These are phyloP conservation scores for Trametes sanguinea DNA, from an alignment of 768 basidiomycete genomes.

Conservation along the genomic window DNA sequence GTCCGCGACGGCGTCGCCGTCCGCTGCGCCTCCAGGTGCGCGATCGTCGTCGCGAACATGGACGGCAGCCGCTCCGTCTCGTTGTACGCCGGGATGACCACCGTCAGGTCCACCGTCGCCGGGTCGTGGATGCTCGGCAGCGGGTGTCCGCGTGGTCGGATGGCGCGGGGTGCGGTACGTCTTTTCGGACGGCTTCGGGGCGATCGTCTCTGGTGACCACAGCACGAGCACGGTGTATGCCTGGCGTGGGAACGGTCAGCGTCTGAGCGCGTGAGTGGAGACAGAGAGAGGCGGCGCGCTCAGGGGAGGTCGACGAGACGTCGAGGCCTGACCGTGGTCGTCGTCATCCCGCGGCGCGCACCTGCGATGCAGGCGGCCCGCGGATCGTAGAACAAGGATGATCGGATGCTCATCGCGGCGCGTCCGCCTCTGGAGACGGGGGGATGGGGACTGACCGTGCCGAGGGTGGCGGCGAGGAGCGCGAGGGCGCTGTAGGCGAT, in stretches of 20 bases:
- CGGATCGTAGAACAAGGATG: constrained; percentile 93
- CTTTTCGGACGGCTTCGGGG: constrained; percentile 66
- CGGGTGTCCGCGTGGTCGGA: constrained; percentile 53
- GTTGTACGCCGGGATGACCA: constrained; percentile 92
- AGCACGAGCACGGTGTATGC: constrained; percentile 68
- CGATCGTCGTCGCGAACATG: constrained; percentile 80
- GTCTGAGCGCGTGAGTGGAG: neutral
- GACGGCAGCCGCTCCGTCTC: constrained; percentile 78
- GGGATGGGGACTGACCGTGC: constrained; percentile 27
- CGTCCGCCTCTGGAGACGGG: neutral
- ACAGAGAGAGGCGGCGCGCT: constrained; percentile 34
- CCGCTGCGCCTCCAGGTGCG: constrained; percentile 51
- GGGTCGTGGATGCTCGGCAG: constrained; percentile 58
- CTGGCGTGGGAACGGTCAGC: constrained; percentile 44
- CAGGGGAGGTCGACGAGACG: constrained; percentile 34
- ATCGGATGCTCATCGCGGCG: constrained; percentile 60
- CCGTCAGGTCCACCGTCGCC: constrained; percentile 66
- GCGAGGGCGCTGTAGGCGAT: constrained; percentile 24
- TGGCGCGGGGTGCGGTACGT: constrained; percentile 62
- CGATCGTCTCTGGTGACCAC: constrained; percentile 72
- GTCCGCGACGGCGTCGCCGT: constrained; percentile 42
- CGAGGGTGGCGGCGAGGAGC: constrained; percentile 23
- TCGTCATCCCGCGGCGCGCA: constrained; percentile 70
- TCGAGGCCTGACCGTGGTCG: constrained; percentile 47
- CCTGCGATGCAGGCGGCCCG: constrained; percentile 45